A percentile compares a stretch with the other conserved stretches of the same genome.
These are phyloP conservation scores for Camellia japonica DNA, from an alignment of 148 eudicot genomes.

Conservation along the genomic window DNA sequence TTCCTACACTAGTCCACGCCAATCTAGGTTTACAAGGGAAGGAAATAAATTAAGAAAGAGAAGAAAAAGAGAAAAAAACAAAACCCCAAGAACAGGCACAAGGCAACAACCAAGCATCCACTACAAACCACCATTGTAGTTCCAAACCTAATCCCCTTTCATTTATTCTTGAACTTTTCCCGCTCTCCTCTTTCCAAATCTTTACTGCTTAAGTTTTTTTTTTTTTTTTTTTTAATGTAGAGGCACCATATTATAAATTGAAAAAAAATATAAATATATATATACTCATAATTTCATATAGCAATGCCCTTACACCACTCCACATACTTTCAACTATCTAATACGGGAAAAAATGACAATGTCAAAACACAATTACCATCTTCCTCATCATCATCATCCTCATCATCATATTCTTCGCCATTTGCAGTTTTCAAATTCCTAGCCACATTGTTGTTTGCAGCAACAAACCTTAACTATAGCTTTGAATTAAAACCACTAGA, in stretches of 20 bases:
- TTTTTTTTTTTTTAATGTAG: not conserved
- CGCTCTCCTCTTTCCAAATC: too few relatives aligned
- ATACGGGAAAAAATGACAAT: not conserved
- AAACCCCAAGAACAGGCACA: too few relatives aligned
- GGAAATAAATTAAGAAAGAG: too few relatives aligned
- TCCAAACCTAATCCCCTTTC: too few relatives aligned
- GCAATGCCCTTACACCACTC: not conserved
- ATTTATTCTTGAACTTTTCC: too few relatives aligned
- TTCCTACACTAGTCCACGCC: too few relatives aligned
- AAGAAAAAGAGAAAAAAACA: too few relatives aligned
- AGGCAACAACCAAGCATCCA: too few relatives aligned
- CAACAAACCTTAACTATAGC: slow-evolving; percentile 33
- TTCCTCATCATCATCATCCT: slow-evolving; percentile 40
- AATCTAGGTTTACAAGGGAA: too few relatives aligned
- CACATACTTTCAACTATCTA: not conserved
- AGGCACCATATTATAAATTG: not conserved
- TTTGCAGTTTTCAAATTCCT: slow-evolving; percentile 40
- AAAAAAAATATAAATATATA: not conserved
- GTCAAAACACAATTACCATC: slow-evolving; percentile 24
- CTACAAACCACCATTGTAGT: too few relatives aligned
- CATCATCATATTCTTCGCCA: slow-evolving; percentile 43
- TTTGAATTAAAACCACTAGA: slow-evolving; percentile 41
- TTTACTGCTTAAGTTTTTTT: too few relatives aligned
- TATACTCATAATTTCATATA: not conserved
- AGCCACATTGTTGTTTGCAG: slow-evolving; percentile 26